phyloP scores from a whole-genome alignment of 257 asterid species.

The Gardenia jasminoides region DNA sequence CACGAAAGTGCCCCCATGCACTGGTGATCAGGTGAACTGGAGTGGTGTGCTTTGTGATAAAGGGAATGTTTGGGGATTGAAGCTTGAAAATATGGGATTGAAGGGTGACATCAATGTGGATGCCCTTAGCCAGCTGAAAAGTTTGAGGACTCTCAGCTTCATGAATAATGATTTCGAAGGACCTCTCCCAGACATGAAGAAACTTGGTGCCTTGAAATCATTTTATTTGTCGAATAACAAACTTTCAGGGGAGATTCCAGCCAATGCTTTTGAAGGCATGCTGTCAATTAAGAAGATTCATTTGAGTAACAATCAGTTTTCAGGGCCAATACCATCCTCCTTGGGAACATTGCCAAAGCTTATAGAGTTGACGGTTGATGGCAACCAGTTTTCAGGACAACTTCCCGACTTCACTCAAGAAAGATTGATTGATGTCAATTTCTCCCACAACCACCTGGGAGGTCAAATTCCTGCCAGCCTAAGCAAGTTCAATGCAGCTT shows the following conservation, averaged over 20 bases:
- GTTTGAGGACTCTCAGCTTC: conserved; percentile 55
- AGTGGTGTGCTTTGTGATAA: conserved; percentile 40
- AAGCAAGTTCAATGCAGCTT: conserved; percentile 30
- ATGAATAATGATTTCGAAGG: conserved; percentile 60
- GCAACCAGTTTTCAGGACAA: conserved; percentile 54
- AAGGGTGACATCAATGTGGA: conserved; percentile 58
- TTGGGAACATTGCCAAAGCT: conserved; percentile 47
- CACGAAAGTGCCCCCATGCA: conserved; percentile 29
- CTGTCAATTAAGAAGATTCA: conserved; percentile 56
- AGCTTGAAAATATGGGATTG: conserved; percentile 62
- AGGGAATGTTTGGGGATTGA: conserved; percentile 60
- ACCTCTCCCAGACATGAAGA: conserved; percentile 47
- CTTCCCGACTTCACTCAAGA: conserved; percentile 47
- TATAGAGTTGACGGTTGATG: conserved; percentile 50
- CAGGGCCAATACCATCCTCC: conserved; percentile 57
- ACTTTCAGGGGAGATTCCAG: conserved; percentile 53
- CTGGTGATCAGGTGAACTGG: conserved; percentile 38
- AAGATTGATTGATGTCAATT: conserved; percentile 36
- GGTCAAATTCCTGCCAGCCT: conserved; percentile 64
- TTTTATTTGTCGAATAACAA: conserved; percentile 53
- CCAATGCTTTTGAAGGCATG: conserved; percentile 51
- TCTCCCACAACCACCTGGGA: conserved; percentile 46
- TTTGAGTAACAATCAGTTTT: conserved; percentile 50
- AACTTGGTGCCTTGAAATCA: conserved; percentile 35
- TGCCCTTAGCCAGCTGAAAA: conserved; percentile 39